Conservation (phyloP, 2,329 filamentous ascomycete species). For the Trichophyton benhamiae region DNA sequence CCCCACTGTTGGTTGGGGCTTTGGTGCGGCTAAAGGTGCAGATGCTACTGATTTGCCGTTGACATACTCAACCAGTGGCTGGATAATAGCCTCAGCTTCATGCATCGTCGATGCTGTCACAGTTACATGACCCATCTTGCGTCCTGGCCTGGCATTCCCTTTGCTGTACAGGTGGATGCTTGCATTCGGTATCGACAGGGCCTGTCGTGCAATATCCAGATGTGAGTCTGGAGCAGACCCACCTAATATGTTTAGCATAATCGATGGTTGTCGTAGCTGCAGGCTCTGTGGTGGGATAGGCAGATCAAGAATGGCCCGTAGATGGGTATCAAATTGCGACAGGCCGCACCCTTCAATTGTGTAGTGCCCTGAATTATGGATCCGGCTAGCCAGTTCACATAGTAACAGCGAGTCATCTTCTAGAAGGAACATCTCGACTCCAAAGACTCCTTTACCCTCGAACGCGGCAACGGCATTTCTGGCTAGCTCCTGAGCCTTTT, state of each 20-base stretch:
- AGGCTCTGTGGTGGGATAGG: slow-evolving; percentile 45
- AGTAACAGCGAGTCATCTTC: slow-evolving; percentile 60
- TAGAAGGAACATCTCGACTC: slow-evolving; percentile 89
- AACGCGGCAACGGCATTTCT: slow-evolving; percentile 67
- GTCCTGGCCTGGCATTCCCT: slow-evolving; percentile 63
- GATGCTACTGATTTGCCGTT: slow-evolving; percentile 45
- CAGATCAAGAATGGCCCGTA: slow-evolving; percentile 65
- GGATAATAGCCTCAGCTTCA: slow-evolving; percentile 54
- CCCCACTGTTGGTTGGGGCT: slow-evolving; percentile 27
- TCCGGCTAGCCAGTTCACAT: slow-evolving; percentile 74
- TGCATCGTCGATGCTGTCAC: slow-evolving; percentile 57
- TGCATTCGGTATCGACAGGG: slow-evolving; percentile 46
- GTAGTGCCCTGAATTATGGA: slow-evolving; percentile 89
- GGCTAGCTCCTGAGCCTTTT: slow-evolving; percentile 62
- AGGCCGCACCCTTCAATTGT: slow-evolving; percentile 84
- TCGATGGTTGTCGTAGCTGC: slow-evolving; percentile 35
- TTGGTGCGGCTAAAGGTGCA: slow-evolving; percentile 16
- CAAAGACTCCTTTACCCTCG: slow-evolving; percentile 83
- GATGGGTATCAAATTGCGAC: slow-evolving; percentile 85
- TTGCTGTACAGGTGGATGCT: slow-evolving; percentile 87
- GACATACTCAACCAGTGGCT: slow-evolving; percentile 59
- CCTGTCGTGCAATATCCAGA: slow-evolving; percentile 46
- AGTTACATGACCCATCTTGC: slow-evolving; percentile 94
- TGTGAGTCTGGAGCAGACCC: slow-evolving; percentile 49
- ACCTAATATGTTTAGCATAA: slow-evolving; percentile 46